A percentile compares a stretch with the other conserved stretches of the same genome.
Conservation (phyloP, 2,329 filamentous ascomycete genomes). For the Paecilomyces sp. region DNA sequence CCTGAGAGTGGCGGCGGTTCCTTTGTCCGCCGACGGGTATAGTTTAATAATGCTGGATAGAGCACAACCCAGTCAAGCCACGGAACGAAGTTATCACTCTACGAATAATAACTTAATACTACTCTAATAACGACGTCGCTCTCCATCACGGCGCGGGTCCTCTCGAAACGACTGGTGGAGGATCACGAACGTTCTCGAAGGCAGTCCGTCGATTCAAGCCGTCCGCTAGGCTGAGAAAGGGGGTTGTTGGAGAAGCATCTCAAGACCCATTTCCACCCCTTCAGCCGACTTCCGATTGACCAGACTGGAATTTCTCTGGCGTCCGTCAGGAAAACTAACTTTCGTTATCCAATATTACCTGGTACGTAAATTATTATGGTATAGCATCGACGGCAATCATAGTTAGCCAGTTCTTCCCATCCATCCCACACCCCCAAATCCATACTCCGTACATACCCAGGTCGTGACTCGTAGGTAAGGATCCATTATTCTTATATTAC, state of each 20-base stretch:
- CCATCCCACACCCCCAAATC: too few relatives aligned
- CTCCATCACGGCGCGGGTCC: neutral
- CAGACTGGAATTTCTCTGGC: neutral
- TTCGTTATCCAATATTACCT: neutral
- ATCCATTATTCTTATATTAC: neutral
- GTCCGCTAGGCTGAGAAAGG: neutral
- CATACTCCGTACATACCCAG: neutral
- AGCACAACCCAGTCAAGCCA: neutral
- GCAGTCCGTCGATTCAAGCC: neutral
- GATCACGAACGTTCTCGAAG: neutral
- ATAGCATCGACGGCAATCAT: neutral
- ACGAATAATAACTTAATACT: too few relatives aligned
- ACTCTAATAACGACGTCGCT: neutral
- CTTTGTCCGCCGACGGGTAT: neutral
- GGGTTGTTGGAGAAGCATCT: neutral
- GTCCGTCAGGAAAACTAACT: neutral
- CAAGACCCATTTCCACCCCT: neutral
- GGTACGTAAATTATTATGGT: neutral
- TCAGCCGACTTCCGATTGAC: neutral
- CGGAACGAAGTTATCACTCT: neutral
- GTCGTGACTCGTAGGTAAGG: neutral
- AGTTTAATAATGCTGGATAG: neutral
- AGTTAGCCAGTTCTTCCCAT: too few relatives aligned
- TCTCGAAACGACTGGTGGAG: neutral
- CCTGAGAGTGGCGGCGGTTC: neutral